Evolutionary conservation across 2,329 filamentous ascomycete genomes (phyloP).

Genomic region (Aspergillus tubingensis): DNA sequence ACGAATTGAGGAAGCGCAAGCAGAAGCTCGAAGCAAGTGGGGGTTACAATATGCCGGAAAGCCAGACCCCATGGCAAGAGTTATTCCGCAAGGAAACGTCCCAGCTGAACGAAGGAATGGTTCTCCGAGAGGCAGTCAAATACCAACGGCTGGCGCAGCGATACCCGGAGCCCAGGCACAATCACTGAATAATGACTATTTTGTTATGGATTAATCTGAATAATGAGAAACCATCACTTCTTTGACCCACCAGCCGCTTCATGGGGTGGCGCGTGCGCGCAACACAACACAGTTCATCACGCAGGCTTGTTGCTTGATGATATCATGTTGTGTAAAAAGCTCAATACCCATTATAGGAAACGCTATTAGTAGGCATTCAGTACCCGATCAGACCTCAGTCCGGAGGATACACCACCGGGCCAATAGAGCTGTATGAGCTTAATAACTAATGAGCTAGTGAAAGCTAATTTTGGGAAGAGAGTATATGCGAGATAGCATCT

Average conservation of each 20-base stretch:
- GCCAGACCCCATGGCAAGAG: constrained; percentile 55
- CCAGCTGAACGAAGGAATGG: constrained; percentile 52
- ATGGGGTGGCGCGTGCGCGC: neutral
- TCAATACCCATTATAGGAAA: neutral
- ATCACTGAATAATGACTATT: constrained; percentile 38
- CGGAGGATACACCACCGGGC: neutral
- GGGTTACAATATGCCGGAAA: constrained; percentile 43
- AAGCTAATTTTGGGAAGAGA: neutral
- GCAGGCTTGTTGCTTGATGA: neutral
- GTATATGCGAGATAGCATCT: neutral
- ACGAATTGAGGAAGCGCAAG: constrained; percentile 46
- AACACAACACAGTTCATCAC: neutral
- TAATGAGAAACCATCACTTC: neutral
- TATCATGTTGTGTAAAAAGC: neutral
- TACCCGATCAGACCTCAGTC: too few relatives aligned
- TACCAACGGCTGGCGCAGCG: constrained; percentile 52
- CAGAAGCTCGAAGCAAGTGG: constrained; percentile 40
- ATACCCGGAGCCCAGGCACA: constrained; percentile 46
- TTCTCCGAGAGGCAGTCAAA: constrained; percentile 48
- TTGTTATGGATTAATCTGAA: too few relatives aligned
- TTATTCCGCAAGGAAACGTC: constrained; percentile 51
- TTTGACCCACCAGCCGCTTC: neutral
- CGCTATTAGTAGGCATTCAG: neutral
- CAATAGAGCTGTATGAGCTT: neutral
- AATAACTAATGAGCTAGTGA: neutral